Evolutionary conservation across 1,284 basidiomycete species (phyloP).

Genomic region (Cryptococcus sp.): DNA sequence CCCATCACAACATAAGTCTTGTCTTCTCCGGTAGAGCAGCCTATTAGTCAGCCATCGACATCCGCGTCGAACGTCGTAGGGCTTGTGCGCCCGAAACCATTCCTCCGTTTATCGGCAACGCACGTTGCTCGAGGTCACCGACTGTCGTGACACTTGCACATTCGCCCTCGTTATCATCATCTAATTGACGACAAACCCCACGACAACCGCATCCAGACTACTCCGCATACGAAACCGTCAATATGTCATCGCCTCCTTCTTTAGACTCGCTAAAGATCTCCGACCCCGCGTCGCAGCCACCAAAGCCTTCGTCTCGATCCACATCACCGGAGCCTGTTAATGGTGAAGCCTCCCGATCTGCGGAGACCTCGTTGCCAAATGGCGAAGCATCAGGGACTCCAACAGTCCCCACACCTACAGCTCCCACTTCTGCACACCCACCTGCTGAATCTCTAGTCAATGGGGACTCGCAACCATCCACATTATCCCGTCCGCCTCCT

Average conservation of each 20-base stretch:
- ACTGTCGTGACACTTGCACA: too few relatives aligned
- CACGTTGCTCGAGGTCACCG: too few relatives aligned
- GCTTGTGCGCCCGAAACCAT: too few relatives aligned
- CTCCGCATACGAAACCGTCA: background rate
- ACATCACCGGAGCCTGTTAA: background rate
- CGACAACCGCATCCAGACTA: too few relatives aligned
- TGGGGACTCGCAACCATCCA: slow-evolving; percentile 5
- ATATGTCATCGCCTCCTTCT: slow-evolving; percentile 24
- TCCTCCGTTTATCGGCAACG: too few relatives aligned
- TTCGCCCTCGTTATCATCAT: background rate
- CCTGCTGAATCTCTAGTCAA: background rate
- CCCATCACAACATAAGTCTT: too few relatives aligned
- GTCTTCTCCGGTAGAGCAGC: too few relatives aligned
- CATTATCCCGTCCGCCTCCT: slow-evolving; percentile 14
- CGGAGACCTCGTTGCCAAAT: too few relatives aligned
- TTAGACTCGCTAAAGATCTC: slow-evolving; percentile 16
- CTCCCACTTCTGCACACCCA: slow-evolving; percentile 18
- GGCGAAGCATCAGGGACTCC: background rate
- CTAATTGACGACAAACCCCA: background rate
- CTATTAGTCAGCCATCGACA: too few relatives aligned
- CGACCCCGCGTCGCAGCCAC: background rate
- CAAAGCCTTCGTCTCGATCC: slow-evolving; percentile 2
- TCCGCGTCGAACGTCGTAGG: too few relatives aligned
- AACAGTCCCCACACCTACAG: slow-evolving; percentile 6
- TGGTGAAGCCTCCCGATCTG: background rate